Evolutionary conservation across 441 rosid genomes (phyloP), one percentile per base, ranked within the genome.

Genomic region (Erodium moschatum): DNA sequence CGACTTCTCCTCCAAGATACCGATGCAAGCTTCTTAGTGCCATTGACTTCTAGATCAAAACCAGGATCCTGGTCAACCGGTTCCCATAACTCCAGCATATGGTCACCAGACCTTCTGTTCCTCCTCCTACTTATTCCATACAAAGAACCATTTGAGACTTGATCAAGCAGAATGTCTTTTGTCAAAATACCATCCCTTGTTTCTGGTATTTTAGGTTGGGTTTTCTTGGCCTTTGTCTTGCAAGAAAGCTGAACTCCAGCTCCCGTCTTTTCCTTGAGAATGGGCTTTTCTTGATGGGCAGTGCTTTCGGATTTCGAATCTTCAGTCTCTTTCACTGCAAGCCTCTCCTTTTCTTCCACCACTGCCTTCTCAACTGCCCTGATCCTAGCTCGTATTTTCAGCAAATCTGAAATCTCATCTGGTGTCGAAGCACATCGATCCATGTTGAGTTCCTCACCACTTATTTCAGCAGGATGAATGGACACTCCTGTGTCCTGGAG

Each of bases 141-240:
- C 67, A 70, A 74, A 4, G 87, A 79, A 54, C 78, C 77, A 70
- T 87, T 85, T 61, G 92, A 88, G 67, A 80, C 89, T 64, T 88
- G 90, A 84, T 95, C 99, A 6, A 95, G 96, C 0, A 79, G 92
- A 72, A 95, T 95, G 75, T 95, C 99, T 83, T 91, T 95, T 91
- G 86, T 80, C 78, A 77, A 74, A 62, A 74, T 76, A 68, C 83
- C 85, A 56, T 74, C 76, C 75, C 73, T 83, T 71, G 24, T 54
- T 73, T 80, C 89, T 27, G 83, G 60, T 71, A 64, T 40, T 64
- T 70, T 75, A 29, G 79, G 77, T 65, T 67, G 82, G 62, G 78
- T 80, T 71, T 74, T 77, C 48, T 66, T 76, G 54, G 74, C 66
- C 80, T 77, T 80, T 18, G 75, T 72, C 54, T 79, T 77, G 64